Conservation (phyloP, 148 eudicot genomes). For the Cornus suecica region DNA sequence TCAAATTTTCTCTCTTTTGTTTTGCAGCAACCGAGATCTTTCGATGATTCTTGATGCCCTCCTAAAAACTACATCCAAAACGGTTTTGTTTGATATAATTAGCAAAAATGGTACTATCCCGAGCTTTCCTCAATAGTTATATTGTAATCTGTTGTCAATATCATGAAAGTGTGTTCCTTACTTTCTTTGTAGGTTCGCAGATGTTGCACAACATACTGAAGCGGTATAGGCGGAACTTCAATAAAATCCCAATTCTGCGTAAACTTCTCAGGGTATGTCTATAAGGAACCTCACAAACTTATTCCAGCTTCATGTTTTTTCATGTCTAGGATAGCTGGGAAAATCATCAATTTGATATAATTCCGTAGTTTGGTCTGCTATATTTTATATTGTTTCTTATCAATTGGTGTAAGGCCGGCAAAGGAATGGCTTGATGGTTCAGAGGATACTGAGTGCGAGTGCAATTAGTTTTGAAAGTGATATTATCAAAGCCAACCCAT, state of each 20-base stretch:
- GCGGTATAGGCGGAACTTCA: conserved; percentile 66
- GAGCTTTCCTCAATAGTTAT: neutral
- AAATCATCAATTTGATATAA: neutral
- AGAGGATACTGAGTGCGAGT: neutral
- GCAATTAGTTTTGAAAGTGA: neutral
- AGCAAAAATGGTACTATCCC: conserved; percentile 72
- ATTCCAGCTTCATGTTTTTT: neutral
- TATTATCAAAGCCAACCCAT: neutral
- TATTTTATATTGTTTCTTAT: neutral
- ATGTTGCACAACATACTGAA: conserved; percentile 96
- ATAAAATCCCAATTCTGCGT: conserved; percentile 80
- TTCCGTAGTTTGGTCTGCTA: neutral
- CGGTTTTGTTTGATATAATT: conserved; percentile 77
- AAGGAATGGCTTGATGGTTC: neutral
- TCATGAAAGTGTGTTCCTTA: neutral
- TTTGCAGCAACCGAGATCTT: conserved; percentile 87
- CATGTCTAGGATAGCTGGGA: neutral
- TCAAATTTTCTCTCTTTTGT: conserved; percentile 2
- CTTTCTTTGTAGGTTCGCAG: conserved; percentile 66
- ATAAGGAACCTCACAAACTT: neutral
- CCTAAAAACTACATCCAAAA: conserved; percentile 78
- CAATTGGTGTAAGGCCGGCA: neutral
- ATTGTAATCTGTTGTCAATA: neutral
- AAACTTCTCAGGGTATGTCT: conserved; percentile 84
- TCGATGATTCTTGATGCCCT: conserved; percentile 96